Evolutionary conservation across 495 filamentous ascomycete genomes (phyloP).

Genomic region (Ascodesmis nigricans): DNA sequence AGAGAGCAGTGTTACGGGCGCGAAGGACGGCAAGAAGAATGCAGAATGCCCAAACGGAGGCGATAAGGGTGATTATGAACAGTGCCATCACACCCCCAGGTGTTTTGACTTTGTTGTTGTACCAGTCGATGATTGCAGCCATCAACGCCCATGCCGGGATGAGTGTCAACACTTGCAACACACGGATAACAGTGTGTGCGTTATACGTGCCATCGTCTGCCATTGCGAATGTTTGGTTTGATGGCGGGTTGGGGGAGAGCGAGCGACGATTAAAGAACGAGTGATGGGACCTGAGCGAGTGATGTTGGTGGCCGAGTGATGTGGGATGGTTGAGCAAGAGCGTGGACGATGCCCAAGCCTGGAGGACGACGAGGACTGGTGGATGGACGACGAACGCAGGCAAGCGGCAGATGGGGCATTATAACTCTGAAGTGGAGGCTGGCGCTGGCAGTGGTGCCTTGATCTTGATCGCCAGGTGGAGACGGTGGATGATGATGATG

Average conservation of each 20-base stretch:
- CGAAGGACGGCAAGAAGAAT: conserved; percentile 14
- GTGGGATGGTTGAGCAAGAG: too few relatives aligned
- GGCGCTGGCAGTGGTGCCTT: too few relatives aligned
- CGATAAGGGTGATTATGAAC: conserved; percentile 18
- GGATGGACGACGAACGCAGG: too few relatives aligned
- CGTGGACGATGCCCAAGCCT: too few relatives aligned
- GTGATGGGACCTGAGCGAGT: too few relatives aligned
- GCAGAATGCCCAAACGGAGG: conserved; percentile 19
- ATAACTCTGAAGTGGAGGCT: too few relatives aligned
- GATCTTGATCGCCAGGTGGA: too few relatives aligned
- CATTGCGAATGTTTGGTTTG: conserved; percentile 4
- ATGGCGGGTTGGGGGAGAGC: neutral
- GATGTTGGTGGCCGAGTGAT: too few relatives aligned
- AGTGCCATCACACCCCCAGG: conserved; percentile 12
- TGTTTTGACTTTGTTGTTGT: conserved; percentile 4
- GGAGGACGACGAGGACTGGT: too few relatives aligned
- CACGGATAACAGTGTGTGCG: conserved; percentile 10
- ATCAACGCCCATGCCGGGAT: conserved; percentile 18
- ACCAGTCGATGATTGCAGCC: conserved; percentile 12
- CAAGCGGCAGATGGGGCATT: too few relatives aligned
- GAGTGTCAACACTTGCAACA: conserved; percentile 16
- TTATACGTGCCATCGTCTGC: conserved; percentile 4
- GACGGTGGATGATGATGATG: too few relatives aligned
- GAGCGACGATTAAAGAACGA: too few relatives aligned
- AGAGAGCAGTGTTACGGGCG: conserved; percentile 18